A percentile compares a stretch with the other conserved stretches of the same genome.
These are phyloP conservation scores for Diutina neorugosa DNA, from an alignment of 1,139 yeast species.

Conservation along the genomic window DNA sequence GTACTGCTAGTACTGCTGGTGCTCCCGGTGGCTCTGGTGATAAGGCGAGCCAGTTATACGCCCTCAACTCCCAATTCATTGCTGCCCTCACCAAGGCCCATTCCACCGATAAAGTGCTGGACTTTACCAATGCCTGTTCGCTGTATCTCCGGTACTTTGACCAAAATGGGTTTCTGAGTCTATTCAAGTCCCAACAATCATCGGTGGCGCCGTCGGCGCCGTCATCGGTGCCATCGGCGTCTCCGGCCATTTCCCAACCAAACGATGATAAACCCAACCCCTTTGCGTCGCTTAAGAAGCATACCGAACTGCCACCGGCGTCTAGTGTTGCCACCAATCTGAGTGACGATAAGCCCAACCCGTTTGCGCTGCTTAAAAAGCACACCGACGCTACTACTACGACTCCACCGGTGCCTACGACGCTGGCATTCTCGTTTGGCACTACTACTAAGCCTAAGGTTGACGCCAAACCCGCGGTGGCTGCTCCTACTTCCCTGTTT, in stretches of 20 bases:
- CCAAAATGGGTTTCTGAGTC: background rate
- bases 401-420: background rate
- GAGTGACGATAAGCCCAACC: slow-evolving; percentile 1
- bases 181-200: slow-evolving; percentile 4
- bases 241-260: background rate
- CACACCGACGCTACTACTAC: background rate
- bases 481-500: background rate
- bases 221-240: background rate
- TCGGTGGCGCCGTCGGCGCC: slow-evolving; percentile 5
- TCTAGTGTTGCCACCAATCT: background rate
- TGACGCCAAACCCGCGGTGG: background rate
- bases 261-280: slow-evolving; percentile 2
- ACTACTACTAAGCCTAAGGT: background rate
- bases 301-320: background rate
- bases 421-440: background rate
- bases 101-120: background rate
- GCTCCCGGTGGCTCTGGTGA: too few relatives aligned
- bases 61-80: background rate
- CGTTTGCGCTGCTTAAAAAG: background rate
- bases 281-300: slow-evolving; percentile 1
- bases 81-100: background rate
- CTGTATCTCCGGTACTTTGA: background rate
- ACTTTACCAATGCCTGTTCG: background rate
- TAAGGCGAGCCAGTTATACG: background rate
- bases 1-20: background rate